These are phyloP conservation scores for Nakazawaea molendinolei DNA, from an alignment of 805 yeast species.

Conservation along the genomic window DNA sequence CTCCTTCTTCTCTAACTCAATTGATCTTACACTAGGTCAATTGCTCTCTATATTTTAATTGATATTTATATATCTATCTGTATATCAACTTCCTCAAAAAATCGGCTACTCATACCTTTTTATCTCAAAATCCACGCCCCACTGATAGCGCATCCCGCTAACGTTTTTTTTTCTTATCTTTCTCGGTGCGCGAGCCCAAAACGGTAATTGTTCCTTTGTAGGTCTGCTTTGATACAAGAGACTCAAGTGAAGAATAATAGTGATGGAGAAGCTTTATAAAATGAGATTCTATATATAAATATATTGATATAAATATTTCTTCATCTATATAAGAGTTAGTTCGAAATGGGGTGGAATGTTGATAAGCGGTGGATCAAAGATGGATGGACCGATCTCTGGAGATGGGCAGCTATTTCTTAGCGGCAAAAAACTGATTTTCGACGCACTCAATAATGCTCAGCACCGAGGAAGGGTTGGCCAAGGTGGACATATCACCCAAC, in stretches of 20 bases:
- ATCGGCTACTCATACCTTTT: no score
- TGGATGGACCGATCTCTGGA: neutral
- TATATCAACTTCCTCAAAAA: no score
- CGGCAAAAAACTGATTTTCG: slow-evolving; percentile 32
- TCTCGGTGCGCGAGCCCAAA: no score
- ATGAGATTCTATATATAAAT: neutral
- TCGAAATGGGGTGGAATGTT: no score
- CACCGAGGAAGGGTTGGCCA: slow-evolving; percentile 72
- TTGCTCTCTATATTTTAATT: neutral
- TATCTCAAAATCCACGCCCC: no score
- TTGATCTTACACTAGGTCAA: no score
- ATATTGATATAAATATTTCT: neutral
- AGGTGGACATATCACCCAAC: slow-evolving; percentile 72
- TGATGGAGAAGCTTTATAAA: neutral
- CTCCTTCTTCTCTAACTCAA: no score
- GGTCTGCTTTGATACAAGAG: neutral
- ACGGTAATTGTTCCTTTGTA: no score
- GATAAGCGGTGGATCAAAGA: no score
- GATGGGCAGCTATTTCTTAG: slow-evolving; percentile 19
- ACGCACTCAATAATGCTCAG: slow-evolving; percentile 63
- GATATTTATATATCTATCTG: neutral
- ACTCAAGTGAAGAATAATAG: neutral
- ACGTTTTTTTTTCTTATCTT: no score
- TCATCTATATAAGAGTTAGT: neutral
- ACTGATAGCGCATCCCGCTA: no score